Percentiles rank a stretch among this genome's conserved stretches.
Evolutionary conservation across 163 green algal species (phyloP).

Genomic region (Scenedesmus sp.): DNA sequence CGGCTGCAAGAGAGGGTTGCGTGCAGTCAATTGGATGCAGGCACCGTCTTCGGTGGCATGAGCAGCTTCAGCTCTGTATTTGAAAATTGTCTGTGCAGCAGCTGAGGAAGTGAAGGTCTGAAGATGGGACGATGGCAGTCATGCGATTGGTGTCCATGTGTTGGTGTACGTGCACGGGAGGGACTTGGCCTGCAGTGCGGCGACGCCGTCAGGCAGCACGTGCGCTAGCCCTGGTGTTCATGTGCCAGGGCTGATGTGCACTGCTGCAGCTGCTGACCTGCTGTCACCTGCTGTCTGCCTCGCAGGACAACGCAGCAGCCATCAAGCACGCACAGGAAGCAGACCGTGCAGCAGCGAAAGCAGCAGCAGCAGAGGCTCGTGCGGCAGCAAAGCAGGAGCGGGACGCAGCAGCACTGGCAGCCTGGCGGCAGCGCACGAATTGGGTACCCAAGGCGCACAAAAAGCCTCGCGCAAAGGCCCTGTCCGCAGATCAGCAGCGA

Average conservation of each 20-base stretch:
- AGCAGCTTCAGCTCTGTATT: neutral
- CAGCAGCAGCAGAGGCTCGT: neutral
- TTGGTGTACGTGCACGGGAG: too few relatives aligned
- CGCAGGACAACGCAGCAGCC: slow-evolving; percentile 37
- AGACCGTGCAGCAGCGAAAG: slow-evolving; percentile 8
- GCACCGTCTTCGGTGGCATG: too few relatives aligned
- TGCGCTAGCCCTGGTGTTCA: neutral
- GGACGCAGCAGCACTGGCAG: neutral
- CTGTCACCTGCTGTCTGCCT: neutral
- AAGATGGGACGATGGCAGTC: too few relatives aligned
- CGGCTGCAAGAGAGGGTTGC: too few relatives aligned
- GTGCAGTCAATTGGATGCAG: too few relatives aligned
- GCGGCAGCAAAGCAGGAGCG: slow-evolving; percentile 3
- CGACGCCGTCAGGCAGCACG: neutral
- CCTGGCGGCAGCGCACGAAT: neutral
- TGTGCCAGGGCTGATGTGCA: neutral
- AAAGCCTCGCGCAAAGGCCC: neutral
- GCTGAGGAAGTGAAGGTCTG: too few relatives aligned
- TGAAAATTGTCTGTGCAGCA: too few relatives aligned
- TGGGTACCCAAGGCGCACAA: slow-evolving; percentile 17
- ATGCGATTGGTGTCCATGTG: too few relatives aligned
- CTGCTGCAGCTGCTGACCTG: neutral
- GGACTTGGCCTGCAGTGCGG: too few relatives aligned
- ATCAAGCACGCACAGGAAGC: slow-evolving; percentile 37
- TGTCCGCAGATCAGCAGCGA: neutral